Percentiles rank a stretch among this genome's conserved stretches.
Conservation (phyloP, 345 rosid genomes). For the Linum tenue region DNA sequence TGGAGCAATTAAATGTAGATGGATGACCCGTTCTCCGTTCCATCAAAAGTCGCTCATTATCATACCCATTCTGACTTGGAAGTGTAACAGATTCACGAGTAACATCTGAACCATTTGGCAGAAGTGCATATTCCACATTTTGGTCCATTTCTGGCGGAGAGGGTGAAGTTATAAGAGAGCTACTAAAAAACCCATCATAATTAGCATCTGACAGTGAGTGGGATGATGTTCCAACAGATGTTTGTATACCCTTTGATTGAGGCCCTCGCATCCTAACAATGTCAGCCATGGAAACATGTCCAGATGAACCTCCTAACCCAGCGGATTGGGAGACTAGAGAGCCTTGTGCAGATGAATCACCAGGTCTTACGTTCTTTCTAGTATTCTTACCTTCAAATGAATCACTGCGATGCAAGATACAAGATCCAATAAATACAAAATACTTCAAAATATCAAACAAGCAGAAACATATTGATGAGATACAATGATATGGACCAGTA, state of each 20-base stretch:
- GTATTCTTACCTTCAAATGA: constrained; percentile 27
- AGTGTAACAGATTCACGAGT: constrained; percentile 8
- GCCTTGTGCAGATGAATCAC: constrained; percentile 20
- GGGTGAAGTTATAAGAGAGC: constrained; percentile 11
- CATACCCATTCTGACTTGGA: constrained; percentile 16
- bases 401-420: constrained; percentile 20
- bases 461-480: neutral
- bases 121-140: constrained; percentile 10
- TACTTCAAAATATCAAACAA: neutral
- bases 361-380: constrained; percentile 20
- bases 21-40: constrained; percentile 17
- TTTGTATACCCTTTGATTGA: constrained; percentile 13
- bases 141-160: constrained; percentile 10
- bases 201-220: constrained; percentile 13
- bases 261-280: constrained; percentile 30
- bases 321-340: constrained; percentile 18
- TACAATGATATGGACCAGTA: neutral
- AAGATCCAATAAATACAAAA: neutral
- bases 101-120: constrained; percentile 5
- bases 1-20: constrained; percentile 9
- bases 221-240: constrained; percentile 16
- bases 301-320: constrained; percentile 20
- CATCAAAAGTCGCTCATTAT: constrained; percentile 19
- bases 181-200: constrained; percentile 9
- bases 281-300: constrained; percentile 35